These are phyloP conservation scores for Elsinoe fawcettii DNA, from an alignment of 2,329 filamentous ascomycete species.

Conservation along the genomic window DNA sequence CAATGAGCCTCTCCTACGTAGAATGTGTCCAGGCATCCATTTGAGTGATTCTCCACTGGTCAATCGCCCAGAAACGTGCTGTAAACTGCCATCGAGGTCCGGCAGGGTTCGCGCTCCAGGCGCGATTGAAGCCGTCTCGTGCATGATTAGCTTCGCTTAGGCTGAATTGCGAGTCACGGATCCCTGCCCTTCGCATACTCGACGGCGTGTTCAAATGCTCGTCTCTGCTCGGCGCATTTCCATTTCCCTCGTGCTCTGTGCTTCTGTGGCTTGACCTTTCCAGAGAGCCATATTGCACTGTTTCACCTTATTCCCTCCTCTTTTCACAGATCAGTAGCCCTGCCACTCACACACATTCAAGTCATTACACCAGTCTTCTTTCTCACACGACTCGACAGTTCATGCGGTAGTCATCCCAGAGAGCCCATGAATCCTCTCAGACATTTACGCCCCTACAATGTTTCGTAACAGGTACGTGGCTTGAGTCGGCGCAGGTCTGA, in stretches of 20 bases:
- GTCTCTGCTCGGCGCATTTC: constrained; percentile 9
- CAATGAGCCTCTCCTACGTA: background rate
- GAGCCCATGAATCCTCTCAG: constrained; percentile 13
- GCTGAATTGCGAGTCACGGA: constrained; percentile 14
- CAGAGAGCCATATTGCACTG: constrained; percentile 13
- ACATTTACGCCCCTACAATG: constrained; percentile 30
- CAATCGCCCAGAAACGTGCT: too few relatives aligned
- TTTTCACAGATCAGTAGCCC: constrained; percentile 7
- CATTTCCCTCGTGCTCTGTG: constrained; percentile 12
- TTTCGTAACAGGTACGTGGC: constrained; percentile 41
- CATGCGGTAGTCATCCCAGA: background rate
- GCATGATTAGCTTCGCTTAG: constrained; percentile 15
- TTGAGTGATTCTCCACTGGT: too few relatives aligned
- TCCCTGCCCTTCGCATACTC: constrained; percentile 13
- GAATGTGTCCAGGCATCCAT: background rate
- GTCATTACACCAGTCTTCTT: constrained; percentile 17
- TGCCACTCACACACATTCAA: constrained; percentile 6
- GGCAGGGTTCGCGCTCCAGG: constrained; percentile 9
- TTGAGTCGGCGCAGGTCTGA: background rate
- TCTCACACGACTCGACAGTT: constrained; percentile 14
- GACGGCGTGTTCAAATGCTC: constrained; percentile 12
- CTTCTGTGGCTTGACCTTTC: constrained; percentile 15
- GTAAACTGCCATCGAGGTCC: too few relatives aligned
- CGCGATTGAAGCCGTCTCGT: constrained; percentile 12
- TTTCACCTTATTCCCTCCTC: constrained; percentile 15